Evolutionary conservation across 352 stramenopile genomes (phyloP), one percentile per base, ranked within the genome.

Genomic region (Phytopythium oedochilum): DNA sequence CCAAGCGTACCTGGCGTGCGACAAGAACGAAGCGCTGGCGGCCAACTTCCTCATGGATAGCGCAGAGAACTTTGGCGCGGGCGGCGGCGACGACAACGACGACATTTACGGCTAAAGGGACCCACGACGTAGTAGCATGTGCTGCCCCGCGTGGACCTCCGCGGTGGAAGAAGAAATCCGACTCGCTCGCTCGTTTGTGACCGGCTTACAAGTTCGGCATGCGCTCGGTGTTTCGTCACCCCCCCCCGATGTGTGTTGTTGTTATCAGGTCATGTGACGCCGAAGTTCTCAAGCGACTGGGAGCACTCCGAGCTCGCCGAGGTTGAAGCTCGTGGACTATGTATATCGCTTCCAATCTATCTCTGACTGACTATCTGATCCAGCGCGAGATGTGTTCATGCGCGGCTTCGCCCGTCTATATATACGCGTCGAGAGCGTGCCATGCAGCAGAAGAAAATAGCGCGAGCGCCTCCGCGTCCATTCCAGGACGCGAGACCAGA

Each of bases 21-120:
- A 99, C 85, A 99, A 99, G 86, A 99, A 99, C 74, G 95, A 99
- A 75, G 96, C 93, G 46, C 81, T 99, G 64, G 97, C 97, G 17
- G 97, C 97, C 25, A 99, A 99, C 78, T 97, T 99, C 53, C 81
- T 99, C 58, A 98, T 99, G 87, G 96, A 99, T 75, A 94, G 77
- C 66, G 72, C 72, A 70, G 68, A 86, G 60, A 76, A 57, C 66
- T 82, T 78, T 56, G 75, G 81, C 32, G 77, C 61, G 34, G 64
- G 64, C 20, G 73, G 66, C 57, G 71, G 66, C 31, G 77, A 89
- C 52, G 73, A 83, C 60, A 92, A 92, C 63, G 81, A 94, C 68
- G 83, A 94, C 80, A 94, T 94, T 83, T 92, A 94, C 74, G 78
- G 78, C 23, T 55, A 55, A 53, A 46, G 34, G 23, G 26, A 36